Conservation (phyloP, 371 early-diverging fungal species). For the Mortierella sp. region DNA sequence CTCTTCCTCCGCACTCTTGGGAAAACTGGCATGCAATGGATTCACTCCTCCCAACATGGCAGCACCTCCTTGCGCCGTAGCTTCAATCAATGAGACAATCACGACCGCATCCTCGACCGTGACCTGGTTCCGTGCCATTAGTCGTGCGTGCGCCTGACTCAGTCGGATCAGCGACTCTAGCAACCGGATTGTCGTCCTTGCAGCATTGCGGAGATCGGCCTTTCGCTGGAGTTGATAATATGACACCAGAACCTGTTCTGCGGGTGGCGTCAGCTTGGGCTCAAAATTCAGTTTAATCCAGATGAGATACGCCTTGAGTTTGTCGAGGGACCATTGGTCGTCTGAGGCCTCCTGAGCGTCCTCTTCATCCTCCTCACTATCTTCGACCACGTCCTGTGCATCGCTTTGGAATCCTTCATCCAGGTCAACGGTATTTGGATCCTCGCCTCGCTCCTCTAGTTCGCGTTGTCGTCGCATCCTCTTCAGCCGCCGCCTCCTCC, state of each 20-base stretch:
- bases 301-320: slow-evolving; percentile 70
- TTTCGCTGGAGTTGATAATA: slow-evolving; percentile 79
- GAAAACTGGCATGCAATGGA: slow-evolving; percentile 69
- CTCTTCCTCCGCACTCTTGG: slow-evolving; percentile 63
- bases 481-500: slow-evolving; percentile 19
- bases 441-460: slow-evolving; percentile 15
- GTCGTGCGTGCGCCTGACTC: slow-evolving; percentile 85
- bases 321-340: slow-evolving; percentile 62
- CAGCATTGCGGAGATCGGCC: slow-evolving; percentile 71
- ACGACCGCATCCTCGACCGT: slow-evolving; percentile 70
- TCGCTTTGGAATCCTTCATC: slow-evolving; percentile 9
- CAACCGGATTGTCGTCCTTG: slow-evolving; percentile 83
- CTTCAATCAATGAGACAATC: slow-evolving; percentile 73
- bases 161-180: slow-evolving; percentile 87
- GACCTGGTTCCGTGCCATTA: slow-evolving; percentile 69
- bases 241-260: slow-evolving; percentile 65
- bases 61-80: slow-evolving; percentile 65
- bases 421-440: neutral
- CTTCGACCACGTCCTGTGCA: neutral
- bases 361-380: slow-evolving; percentile 1
- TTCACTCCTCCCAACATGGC: slow-evolving; percentile 59
- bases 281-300: slow-evolving; percentile 61
- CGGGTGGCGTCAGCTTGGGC: slow-evolving; percentile 67
- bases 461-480: slow-evolving; percentile 11
- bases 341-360: slow-evolving; percentile 11